phyloP scores from a whole-genome alignment of 805 yeast species.

The Teunomyces barrocoloradensis region DNA sequence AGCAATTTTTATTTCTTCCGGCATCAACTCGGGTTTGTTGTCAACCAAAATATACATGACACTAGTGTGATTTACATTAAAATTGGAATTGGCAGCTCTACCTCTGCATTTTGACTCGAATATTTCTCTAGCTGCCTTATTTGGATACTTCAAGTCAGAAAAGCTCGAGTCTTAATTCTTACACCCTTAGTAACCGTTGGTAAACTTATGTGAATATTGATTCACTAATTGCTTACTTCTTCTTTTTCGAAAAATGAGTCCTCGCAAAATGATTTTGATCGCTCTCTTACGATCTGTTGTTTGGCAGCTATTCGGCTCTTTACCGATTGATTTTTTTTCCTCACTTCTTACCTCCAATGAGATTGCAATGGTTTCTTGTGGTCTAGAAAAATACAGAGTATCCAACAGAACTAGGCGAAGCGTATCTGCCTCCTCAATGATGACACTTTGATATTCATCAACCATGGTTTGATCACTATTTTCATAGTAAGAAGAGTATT shows the following conservation, averaged over 20 bases:
- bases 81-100: neutral
- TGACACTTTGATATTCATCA: neutral
- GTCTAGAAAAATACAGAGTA: neutral
- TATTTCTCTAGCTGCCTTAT: neutral
- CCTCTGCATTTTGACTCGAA: neutral
- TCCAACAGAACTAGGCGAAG: neutral
- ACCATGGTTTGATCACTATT: neutral
- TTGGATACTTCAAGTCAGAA: neutral
- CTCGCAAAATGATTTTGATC: neutral
- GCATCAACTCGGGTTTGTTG: neutral
- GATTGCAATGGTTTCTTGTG: neutral
- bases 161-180: neutral
- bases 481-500: neutral
- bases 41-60: neutral
- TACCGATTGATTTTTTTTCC: neutral
- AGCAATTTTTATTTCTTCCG: neutral
- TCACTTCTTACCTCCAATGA: neutral
- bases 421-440: neutral
- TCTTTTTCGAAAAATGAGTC: neutral
- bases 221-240: neutral
- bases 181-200: neutral
- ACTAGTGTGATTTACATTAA: neutral
- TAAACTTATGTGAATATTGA: neutral
- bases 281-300: neutral
- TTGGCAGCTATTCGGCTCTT: neutral